Conservation (phyloP, 768 basidiomycete genomes). For the Coprinellus micaceus region DNA sequence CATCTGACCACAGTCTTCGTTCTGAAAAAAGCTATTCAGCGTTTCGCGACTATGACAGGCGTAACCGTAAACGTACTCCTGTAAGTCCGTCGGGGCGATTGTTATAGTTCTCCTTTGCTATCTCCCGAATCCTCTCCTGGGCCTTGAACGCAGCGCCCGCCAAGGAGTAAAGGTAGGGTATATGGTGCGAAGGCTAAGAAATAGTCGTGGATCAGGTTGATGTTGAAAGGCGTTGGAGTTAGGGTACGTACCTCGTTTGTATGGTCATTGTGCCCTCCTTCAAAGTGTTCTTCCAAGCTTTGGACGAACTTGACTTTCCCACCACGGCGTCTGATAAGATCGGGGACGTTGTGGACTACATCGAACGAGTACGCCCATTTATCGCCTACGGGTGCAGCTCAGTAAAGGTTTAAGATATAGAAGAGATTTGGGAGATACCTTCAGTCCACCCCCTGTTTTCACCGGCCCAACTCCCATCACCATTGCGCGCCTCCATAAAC, state of each 20-base stretch:
- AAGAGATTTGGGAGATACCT: constrained; percentile 39
- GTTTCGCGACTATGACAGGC: too few relatives aligned
- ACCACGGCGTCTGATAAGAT: constrained; percentile 58
- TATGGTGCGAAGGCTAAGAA: constrained; percentile 75
- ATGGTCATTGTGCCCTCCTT: constrained; percentile 73
- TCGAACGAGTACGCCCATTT: constrained; percentile 74
- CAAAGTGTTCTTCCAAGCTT: constrained; percentile 59
- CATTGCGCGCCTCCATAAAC: constrained; percentile 79
- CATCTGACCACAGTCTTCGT: constrained; percentile 91
- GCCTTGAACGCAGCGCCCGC: constrained; percentile 69
- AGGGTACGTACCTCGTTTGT: constrained; percentile 61
- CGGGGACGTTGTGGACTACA: constrained; percentile 67
- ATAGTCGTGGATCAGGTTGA: too few relatives aligned
- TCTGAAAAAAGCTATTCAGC: constrained; percentile 38
- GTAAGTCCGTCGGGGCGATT: constrained; percentile 66
- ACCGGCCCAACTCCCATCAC: constrained; percentile 70
- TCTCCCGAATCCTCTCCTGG: constrained; percentile 66
- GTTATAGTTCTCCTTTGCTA: constrained; percentile 64
- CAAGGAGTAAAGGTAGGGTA: constrained; percentile 76
- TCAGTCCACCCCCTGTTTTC: constrained; percentile 76
- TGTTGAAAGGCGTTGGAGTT: neutral
- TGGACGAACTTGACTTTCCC: constrained; percentile 62
- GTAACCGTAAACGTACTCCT: constrained; percentile 62
- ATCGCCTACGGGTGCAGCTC: constrained; percentile 29
- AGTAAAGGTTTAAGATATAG: neutral